phyloP scores from a whole-genome alignment of 2,329 filamentous ascomycete genomes.

The Penicillium thymicola region DNA sequence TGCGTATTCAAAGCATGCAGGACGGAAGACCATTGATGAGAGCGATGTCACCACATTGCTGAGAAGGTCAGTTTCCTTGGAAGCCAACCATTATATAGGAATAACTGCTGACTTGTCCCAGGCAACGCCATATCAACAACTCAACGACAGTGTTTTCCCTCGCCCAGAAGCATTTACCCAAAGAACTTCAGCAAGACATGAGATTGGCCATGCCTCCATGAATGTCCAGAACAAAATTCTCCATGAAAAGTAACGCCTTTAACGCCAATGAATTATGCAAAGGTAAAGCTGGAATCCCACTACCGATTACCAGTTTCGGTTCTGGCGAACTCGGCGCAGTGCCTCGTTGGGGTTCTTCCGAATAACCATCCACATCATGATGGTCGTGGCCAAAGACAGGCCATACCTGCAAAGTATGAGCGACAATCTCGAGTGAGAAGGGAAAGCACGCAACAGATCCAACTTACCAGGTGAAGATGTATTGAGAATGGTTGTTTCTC shows the following conservation, averaged over 20 bases:
- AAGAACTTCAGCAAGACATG: conserved; percentile 78
- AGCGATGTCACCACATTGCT: conserved; percentile 78
- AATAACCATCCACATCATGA: conserved; percentile 96
- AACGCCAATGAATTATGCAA: conserved; percentile 32
- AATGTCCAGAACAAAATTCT: conserved; percentile 14
- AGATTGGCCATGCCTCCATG: conserved; percentile 44
- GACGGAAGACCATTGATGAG: conserved; percentile 81
- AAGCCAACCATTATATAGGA: background rate
- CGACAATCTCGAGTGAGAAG: background rate
- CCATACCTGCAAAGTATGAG: conserved; percentile 66
- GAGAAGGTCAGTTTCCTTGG: conserved; percentile 62
- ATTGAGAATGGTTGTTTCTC: conserved; percentile 94
- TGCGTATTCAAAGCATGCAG: conserved; percentile 76
- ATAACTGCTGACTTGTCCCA: conserved; percentile 44
- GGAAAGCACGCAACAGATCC: background rate
- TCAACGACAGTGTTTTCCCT: conserved; percentile 76
- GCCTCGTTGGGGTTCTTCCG: conserved; percentile 77
- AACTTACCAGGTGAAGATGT: conserved; percentile 95
- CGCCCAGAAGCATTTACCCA: conserved; percentile 76
- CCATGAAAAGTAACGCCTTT: conserved; percentile 26
- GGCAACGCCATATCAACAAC: conserved; percentile 71
- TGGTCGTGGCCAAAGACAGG: conserved; percentile 74
- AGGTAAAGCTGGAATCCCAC: conserved; percentile 4
- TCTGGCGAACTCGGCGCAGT: conserved; percentile 70
- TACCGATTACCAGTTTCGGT: conserved; percentile 63